A percentile compares a stretch with the other conserved stretches of the same genome.
These are phyloP conservation scores for Rubroboletus pulcherrimus DNA, from an alignment of 768 basidiomycete species.

Conservation along the genomic window DNA sequence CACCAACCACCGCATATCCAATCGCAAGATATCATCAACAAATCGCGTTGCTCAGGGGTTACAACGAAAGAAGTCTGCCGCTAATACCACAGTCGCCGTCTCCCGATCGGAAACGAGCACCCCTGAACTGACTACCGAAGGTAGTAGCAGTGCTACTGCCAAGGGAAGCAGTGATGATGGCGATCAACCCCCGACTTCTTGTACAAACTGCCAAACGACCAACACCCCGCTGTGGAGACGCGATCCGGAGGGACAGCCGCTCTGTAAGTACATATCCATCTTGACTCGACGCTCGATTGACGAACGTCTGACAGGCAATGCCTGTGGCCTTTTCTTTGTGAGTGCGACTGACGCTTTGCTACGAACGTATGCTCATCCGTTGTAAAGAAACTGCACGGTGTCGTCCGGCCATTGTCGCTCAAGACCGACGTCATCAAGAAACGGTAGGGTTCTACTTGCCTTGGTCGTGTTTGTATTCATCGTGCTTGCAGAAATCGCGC, in stretches of 20 bases:
- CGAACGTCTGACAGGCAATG: conserved; percentile 54
- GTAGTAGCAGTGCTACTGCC: conserved; percentile 27
- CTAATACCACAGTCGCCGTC: conserved; percentile 21
- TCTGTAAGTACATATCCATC: conserved; percentile 54
- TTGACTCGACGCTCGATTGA: conserved; percentile 16
- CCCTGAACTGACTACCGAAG: conserved; percentile 48
- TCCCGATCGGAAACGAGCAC: conserved; percentile 62
- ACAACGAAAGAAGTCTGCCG: conserved; percentile 49
- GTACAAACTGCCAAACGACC: conserved; percentile 93
- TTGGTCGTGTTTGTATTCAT: not conserved
- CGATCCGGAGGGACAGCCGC: conserved; percentile 88
- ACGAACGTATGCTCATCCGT: conserved; percentile 9
- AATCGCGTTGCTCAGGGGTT: conserved; percentile 58
- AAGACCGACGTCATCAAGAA: conserved; percentile 99
- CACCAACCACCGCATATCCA: conserved; percentile 29
- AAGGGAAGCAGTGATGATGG: conserved; percentile 57
- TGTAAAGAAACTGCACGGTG: conserved; percentile 87
- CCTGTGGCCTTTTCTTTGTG: conserved; percentile 91
- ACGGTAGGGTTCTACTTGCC: conserved; percentile 45
- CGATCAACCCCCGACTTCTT: conserved; percentile 74
- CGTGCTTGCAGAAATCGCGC: conserved; percentile 64
- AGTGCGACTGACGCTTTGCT: conserved; percentile 34
- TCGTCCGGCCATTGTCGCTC: conserved; percentile 88
- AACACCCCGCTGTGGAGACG: conserved; percentile 93
- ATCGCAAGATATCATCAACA: conserved; percentile 62